Conservation (phyloP, 208 protist species). For the Leishmania arabica region DNA sequence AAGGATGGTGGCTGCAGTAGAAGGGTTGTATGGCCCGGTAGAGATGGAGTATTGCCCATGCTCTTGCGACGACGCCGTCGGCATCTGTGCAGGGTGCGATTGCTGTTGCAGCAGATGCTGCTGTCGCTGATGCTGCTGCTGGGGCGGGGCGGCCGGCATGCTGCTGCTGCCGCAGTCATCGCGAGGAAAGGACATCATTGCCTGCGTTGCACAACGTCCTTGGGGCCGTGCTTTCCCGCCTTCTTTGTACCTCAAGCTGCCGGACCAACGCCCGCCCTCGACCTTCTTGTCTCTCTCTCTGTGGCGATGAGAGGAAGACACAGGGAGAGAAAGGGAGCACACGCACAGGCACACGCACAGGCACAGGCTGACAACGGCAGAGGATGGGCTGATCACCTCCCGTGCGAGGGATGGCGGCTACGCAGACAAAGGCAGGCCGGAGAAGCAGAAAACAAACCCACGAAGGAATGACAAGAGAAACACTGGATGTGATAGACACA, state of each 20-base stretch:
- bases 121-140: background rate
- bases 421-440: background rate
- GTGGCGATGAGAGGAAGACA: background rate
- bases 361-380: background rate
- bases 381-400: background rate
- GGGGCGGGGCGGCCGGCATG: background rate
- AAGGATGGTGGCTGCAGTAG: background rate
- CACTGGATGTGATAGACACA: background rate
- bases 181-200: background rate
- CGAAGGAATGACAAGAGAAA: too few relatives aligned
- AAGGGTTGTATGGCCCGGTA: background rate
- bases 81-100: background rate
- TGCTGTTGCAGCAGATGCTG: too few relatives aligned
- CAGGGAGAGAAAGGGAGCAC: background rate
- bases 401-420: background rate
- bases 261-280: background rate
- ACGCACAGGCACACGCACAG: too few relatives aligned
- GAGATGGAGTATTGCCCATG: background rate
- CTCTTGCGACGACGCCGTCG: slow-evolving; percentile 1
- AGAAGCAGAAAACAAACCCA: too few relatives aligned
- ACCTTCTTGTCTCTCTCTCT: background rate
- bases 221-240: background rate
- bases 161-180: background rate
- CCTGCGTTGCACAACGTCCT: background rate
- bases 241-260: background rate